Evolutionary conservation across 2,329 filamentous ascomycete genomes (phyloP).

Genomic region (Coniochaeta sp.): DNA sequence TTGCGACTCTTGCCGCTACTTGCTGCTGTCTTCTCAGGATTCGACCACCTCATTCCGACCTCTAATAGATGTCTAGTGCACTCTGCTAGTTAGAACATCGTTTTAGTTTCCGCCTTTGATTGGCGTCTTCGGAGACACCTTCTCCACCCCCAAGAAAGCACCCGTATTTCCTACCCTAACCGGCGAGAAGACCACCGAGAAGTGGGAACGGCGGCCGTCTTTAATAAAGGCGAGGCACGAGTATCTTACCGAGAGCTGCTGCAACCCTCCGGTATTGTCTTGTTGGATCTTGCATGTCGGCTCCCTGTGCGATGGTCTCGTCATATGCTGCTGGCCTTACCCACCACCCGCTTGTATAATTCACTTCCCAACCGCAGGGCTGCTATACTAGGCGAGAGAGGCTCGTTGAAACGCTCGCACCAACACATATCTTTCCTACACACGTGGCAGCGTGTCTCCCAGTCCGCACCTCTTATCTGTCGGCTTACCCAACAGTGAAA

Average conservation of each 20-base stretch:
- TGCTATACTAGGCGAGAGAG: background rate
- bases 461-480: background rate
- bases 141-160: conserved; percentile 1
- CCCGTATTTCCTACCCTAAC: background rate
- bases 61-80: background rate
- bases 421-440: background rate
- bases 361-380: background rate
- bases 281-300: conserved; percentile 1
- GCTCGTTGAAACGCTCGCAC: background rate
- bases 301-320: background rate
- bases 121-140: background rate
- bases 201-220: background rate
- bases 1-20: conserved; percentile 2
- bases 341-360: background rate
- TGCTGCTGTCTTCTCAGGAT: conserved; percentile 1
- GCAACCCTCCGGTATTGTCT: conserved; percentile 1
- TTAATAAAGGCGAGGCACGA: conserved; percentile 1
- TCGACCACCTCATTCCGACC: background rate
- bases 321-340: background rate
- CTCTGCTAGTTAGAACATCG: background rate
- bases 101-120: background rate
- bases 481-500: background rate
- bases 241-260: background rate
- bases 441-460: background rate
- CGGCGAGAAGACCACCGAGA: background rate